Evolutionary conservation across 345 rosid genomes (phyloP).

Genomic region (Gossypium anomalum): DNA sequence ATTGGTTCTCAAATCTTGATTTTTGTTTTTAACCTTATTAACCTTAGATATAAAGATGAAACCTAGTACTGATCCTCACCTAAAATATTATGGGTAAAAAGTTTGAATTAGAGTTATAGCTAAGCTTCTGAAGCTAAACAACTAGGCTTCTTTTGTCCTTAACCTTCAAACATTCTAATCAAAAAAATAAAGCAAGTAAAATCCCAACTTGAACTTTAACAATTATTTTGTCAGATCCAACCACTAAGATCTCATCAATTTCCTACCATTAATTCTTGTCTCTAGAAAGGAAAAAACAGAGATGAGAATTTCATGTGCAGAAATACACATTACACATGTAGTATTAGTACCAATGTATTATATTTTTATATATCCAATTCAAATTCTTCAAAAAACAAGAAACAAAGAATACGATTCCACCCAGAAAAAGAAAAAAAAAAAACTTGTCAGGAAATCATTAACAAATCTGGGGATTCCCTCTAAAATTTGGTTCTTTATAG

Average conservation of each 20-base stretch:
- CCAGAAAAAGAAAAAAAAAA: too few relatives aligned
- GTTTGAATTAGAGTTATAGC: background rate
- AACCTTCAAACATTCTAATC: conserved; percentile 4
- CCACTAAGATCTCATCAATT: background rate
- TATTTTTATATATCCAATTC: background rate
- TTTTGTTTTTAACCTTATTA: conserved; percentile 11
- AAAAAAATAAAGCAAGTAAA: conserved; percentile 3
- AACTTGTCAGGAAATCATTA: conserved; percentile 5
- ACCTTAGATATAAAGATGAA: background rate
- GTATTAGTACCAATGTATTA: background rate
- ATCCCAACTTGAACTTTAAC: background rate
- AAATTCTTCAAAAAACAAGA: background rate
- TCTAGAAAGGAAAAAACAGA: background rate
- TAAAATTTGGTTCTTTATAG: conserved; percentile 5
- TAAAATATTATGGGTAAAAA: conserved; percentile 3
- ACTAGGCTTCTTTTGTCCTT: background rate
- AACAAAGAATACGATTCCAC: background rate
- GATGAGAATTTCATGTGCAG: background rate
- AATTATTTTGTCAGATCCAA: conserved; percentile 12
- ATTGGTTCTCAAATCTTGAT: background rate
- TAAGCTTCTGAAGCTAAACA: background rate
- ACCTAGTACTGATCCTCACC: background rate
- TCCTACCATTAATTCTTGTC: conserved; percentile 6
- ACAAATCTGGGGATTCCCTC: conserved; percentile 13
- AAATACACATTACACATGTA: background rate